Conservation (phyloP, 2,329 filamentous ascomycete genomes). For the Clathrospora elynae region DNA sequence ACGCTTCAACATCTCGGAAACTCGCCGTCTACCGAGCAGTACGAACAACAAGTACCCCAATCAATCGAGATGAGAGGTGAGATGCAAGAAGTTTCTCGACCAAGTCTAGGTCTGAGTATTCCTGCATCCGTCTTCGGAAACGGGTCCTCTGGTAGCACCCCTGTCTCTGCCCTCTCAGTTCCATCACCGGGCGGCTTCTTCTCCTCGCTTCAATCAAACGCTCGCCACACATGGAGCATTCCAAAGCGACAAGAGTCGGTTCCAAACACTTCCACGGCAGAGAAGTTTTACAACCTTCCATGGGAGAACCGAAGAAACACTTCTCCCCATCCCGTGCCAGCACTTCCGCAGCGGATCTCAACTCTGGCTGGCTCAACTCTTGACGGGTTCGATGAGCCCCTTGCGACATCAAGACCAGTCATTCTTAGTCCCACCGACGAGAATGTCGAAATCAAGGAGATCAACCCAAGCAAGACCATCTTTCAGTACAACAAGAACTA, state of each 20-base stretch:
- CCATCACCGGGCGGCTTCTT: conserved; percentile 94
- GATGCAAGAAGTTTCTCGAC: conserved; percentile 63
- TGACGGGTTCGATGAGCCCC: conserved; percentile 39
- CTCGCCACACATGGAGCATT: conserved; percentile 81
- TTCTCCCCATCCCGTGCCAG: conserved; percentile 22
- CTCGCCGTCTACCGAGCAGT: conserved; percentile 29
- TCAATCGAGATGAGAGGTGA: conserved; percentile 59
- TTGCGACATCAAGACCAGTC: conserved; percentile 40
- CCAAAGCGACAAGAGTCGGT: conserved; percentile 51
- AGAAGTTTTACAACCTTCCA: conserved; percentile 86
- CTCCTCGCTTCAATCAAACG: conserved; percentile 75
- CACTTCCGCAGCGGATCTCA: conserved; percentile 26
- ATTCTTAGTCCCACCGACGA: conserved; percentile 44
- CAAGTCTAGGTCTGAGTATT: conserved; percentile 52
- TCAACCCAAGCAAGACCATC: conserved; percentile 67
- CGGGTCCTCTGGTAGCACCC: conserved; percentile 57
- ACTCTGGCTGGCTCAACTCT: conserved; percentile 44
- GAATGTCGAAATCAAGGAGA: conserved; percentile 57
- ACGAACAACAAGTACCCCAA: conserved; percentile 34
- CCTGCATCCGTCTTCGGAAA: conserved; percentile 33
- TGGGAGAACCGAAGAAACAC: conserved; percentile 59
- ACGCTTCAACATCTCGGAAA: conserved; percentile 73
- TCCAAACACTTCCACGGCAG: conserved; percentile 87
- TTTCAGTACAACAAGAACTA: conserved; percentile 78
- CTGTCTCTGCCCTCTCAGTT: conserved; percentile 81